phyloP scores from a whole-genome alignment of 129 eudicot genomes.

The Tagetes patula region DNA sequence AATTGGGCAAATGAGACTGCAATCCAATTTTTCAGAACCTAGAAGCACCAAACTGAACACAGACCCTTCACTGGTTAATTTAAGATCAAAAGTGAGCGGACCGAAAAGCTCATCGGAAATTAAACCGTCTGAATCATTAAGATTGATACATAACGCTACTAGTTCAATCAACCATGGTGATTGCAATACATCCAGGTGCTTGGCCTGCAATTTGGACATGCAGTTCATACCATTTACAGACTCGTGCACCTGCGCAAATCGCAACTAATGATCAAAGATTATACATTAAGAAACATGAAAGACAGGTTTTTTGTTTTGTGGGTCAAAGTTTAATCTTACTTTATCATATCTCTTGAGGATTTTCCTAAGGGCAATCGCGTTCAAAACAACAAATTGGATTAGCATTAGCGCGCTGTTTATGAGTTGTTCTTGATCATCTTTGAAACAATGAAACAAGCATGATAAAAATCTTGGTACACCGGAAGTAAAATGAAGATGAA shows the following conservation, averaged over 20 bases:
- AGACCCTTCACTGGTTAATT: constrained; percentile 24
- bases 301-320: not conserved
- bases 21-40: constrained; percentile 40
- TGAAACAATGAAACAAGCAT: constrained; percentile 38
- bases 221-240: constrained; percentile 40
- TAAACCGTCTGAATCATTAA: constrained; percentile 33
- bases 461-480: constrained; percentile 36
- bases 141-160: constrained; percentile 52
- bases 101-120: constrained; percentile 25
- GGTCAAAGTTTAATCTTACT: constrained; percentile 28
- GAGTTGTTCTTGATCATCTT: constrained; percentile 38
- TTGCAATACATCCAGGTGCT: constrained; percentile 54
- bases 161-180: constrained; percentile 69
- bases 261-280: not conserved
- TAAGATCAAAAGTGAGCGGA: constrained; percentile 39
- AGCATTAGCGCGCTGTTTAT: constrained; percentile 43
- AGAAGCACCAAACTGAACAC: constrained; percentile 37
- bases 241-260: constrained; percentile 43
- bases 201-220: constrained; percentile 42
- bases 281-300: not conserved
- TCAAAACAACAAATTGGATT: constrained; percentile 51
- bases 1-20: constrained; percentile 52
- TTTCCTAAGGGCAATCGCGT: constrained; percentile 50
- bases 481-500: constrained; percentile 41
- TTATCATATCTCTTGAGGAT: constrained; percentile 65